Evolutionary conservation across 1,284 basidiomycete genomes (phyloP).

Genomic region (Thelephora terrestris): DNA sequence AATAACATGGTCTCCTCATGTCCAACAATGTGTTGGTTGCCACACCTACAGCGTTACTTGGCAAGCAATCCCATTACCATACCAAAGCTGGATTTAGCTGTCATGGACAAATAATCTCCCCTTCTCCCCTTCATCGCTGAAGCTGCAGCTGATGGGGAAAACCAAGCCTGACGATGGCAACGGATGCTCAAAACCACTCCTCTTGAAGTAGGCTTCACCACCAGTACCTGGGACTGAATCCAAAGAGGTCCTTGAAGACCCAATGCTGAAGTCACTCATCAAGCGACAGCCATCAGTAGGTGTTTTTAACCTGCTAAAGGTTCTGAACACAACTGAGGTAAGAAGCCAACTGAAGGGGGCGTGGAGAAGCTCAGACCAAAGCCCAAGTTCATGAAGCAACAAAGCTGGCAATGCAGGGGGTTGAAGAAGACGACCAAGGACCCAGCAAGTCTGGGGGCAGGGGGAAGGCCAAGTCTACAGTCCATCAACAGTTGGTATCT

Average conservation of each 20-base stretch:
- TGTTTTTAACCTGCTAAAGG: conserved; percentile 2
- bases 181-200: no score
- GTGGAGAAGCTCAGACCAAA: conserved; percentile 7
- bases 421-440: conserved; percentile 3
- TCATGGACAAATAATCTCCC: conserved; percentile 1
- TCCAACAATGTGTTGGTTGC: no score
- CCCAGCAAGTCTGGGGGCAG: conserved; percentile 10
- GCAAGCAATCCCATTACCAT: not conserved
- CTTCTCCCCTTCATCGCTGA: conserved; percentile 7
- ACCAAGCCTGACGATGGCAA: no score
- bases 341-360: conserved; percentile 9
- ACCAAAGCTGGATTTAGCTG: not conserved
- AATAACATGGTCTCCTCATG: no score
- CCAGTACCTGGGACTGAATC: no score
- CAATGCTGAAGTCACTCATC: not conserved
- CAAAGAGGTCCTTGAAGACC: no score
- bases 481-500: conserved; percentile 11
- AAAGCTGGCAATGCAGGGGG: not conserved
- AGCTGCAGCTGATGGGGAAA: not conserved
- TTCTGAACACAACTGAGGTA: not conserved
- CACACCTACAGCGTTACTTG: no score
- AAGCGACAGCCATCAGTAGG: not conserved
- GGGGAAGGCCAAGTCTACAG: conserved; percentile 18
- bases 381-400: conserved; percentile 9
- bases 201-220: no score